These are phyloP conservation scores for Syzygium syzygioides DNA, from an alignment of 441 rosid genomes.

Conservation along the genomic window DNA sequence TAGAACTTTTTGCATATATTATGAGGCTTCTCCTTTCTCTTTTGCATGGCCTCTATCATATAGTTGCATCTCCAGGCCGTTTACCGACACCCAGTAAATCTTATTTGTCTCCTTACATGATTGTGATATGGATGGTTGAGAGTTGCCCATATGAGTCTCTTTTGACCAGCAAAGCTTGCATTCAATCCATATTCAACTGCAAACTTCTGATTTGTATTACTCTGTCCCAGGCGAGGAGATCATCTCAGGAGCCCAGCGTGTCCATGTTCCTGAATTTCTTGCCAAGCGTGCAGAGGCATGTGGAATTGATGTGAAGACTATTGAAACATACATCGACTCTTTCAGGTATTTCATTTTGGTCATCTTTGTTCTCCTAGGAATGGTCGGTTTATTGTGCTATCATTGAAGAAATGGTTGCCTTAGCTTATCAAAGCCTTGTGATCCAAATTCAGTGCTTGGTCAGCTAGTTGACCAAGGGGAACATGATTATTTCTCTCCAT, in stretches of 20 bases:
- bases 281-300: conserved; percentile 60
- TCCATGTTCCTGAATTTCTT: conserved; percentile 64
- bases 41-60: background rate
- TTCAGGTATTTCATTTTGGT: conserved; percentile 44
- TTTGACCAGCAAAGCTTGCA: background rate
- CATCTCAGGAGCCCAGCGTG: conserved; percentile 89
- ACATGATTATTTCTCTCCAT: background rate
- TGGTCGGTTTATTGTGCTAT: background rate
- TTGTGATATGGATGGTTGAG: background rate
- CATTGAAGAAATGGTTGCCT: background rate
- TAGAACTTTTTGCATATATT: background rate
- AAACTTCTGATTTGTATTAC: background rate
- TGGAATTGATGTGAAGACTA: conserved; percentile 73
- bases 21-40: background rate
- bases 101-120: background rate
- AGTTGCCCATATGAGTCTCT: background rate
- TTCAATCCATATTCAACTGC: background rate
- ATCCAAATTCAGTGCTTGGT: background rate
- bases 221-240: conserved; percentile 71
- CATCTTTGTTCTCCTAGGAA: background rate
- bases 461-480: background rate
- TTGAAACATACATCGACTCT: conserved; percentile 65
- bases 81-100: background rate
- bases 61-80: background rate
- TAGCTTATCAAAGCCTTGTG: background rate